These are phyloP conservation scores for Cucumis sativus DNA, from an alignment of 306 rosid species.

Conservation along the genomic window Cucumber_9930_V3 NC_026655.2:6609001-6609500, in stretches of 20 bases:
- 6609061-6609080: too few species aligned
- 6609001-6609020: too few species aligned
- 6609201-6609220: too few species aligned
- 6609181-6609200: too few species aligned
- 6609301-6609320: not conserved
- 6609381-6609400: slow-evolving; percentile 10
- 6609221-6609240: too few species aligned
- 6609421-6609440: slow-evolving; percentile 8
- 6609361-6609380: not conserved
- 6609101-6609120: too few species aligned
- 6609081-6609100: too few species aligned
- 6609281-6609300: not conserved
- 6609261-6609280: not conserved
- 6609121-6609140: too few species aligned
- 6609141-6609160: too few species aligned
- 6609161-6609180: too few species aligned
- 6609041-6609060: too few species aligned
- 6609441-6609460: slow-evolving; percentile 6
- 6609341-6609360: not conserved
- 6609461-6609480: slow-evolving; percentile 4
- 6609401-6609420: slow-evolving; percentile 14
- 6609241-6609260: not conserved
- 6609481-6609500: slow-evolving; percentile 39
- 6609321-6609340: not conserved
- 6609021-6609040: too few species aligned